These are phyloP conservation scores for Zygoascus flipseniorum DNA, from an alignment of 805 yeast genomes.

Conservation along the genomic window DNA sequence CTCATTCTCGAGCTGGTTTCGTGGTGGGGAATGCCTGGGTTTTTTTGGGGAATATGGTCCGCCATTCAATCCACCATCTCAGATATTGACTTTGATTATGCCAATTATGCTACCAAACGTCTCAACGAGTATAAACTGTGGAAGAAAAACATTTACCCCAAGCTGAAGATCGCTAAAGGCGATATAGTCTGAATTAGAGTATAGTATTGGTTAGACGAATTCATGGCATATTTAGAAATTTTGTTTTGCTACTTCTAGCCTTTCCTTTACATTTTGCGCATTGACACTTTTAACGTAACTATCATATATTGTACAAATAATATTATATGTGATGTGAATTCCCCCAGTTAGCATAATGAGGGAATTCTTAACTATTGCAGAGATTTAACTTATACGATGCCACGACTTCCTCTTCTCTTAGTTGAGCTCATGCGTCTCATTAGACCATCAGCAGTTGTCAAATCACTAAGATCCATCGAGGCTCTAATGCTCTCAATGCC, in stretches of 20 bases:
- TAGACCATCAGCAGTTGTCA: constrained; percentile 28
- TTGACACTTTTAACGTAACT: neutral
- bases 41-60: constrained; percentile 82
- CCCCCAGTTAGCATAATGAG: too few relatives aligned
- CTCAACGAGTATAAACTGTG: constrained; percentile 63
- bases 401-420: constrained; percentile 2
- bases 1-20: constrained; percentile 48
- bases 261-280: too few relatives aligned
- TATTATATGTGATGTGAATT: neutral
- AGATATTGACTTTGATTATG: constrained; percentile 64
- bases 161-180: neutral
- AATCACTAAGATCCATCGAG: constrained; percentile 21
- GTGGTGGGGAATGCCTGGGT: constrained; percentile 74
- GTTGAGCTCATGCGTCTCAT: constrained; percentile 16
- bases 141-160: constrained; percentile 31
- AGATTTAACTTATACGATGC: too few relatives aligned
- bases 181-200: too few relatives aligned
- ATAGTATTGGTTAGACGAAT: too few relatives aligned
- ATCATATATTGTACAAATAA: neutral
- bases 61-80: constrained; percentile 64
- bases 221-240: too few relatives aligned
- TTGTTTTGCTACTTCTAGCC: too few relatives aligned
- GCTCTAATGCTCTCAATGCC: constrained; percentile 17
- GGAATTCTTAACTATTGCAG: too few relatives aligned
- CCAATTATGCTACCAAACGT: constrained; percentile 48